These are phyloP conservation scores for Viola odorata DNA, from an alignment of 345 rosid species.

Conservation along the genomic window DNA sequence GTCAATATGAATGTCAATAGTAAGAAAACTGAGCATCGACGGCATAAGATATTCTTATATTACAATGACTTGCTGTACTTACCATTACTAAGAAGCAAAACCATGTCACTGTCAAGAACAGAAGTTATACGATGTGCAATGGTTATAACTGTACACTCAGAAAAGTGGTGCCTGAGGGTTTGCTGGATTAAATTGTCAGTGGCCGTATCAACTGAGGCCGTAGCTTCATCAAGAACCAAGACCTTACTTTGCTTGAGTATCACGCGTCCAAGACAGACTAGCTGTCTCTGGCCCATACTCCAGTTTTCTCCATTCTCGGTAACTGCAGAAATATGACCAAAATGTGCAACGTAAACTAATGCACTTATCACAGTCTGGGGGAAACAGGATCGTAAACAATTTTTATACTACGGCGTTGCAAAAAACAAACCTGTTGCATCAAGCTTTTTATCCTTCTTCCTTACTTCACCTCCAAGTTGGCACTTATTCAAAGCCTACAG, in stretches of 20 bases:
- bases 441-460: conserved; percentile 68
- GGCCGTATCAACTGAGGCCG: conserved; percentile 82
- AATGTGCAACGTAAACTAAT: background rate
- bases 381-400: background rate
- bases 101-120: conserved; percentile 76
- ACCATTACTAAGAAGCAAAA: conserved; percentile 70
- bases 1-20: background rate
- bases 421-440: conserved; percentile 44
- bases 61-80: conserved; percentile 6
- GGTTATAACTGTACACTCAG: conserved; percentile 63
- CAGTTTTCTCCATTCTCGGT: conserved; percentile 86
- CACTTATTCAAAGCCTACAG: conserved; percentile 83
- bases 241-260: conserved; percentile 73
- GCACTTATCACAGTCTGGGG: background rate
- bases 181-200: conserved; percentile 81
- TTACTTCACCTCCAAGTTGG: conserved; percentile 85
- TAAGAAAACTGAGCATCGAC: background rate
- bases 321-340: conserved; percentile 31
- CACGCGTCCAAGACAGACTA: conserved; percentile 77
- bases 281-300: conserved; percentile 94
- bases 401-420: background rate
- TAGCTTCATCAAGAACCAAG: conserved; percentile 85
- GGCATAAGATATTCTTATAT: background rate
- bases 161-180: conserved; percentile 57
- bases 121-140: conserved; percentile 86